Evolutionary conservation across 306 rosid genomes (phyloP).

Genomic region (Malus domestica): ASM211411v1 NC_041797.1:5507501-5508000

Average conservation of each 20-base stretch:
- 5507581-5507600: not conserved
- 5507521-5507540: constrained; percentile 17
- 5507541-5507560: not conserved
- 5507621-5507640: constrained; percentile 20
- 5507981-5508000: fast-evolving
- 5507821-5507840: constrained; percentile 5
- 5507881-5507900: not conserved
- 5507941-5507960: too few species aligned
- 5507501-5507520: not conserved
- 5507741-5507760: constrained; percentile 2
- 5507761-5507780: not conserved
- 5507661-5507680: constrained; percentile 6
- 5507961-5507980: fast-evolving
- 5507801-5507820: not conserved
- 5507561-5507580: constrained; percentile 5
- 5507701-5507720: constrained; percentile 17
- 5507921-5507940: not conserved
- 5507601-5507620: constrained; percentile 11
- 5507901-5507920: not conserved
- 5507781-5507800: not conserved
- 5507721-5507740: constrained; percentile 6
- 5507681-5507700: constrained; percentile 4
- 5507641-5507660: constrained; percentile 22
- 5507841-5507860: not conserved
- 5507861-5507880: not conserved